Base-by-base conservation (phyloP, 176 grass and related monocot species). In the Secale cereale region DNA sequence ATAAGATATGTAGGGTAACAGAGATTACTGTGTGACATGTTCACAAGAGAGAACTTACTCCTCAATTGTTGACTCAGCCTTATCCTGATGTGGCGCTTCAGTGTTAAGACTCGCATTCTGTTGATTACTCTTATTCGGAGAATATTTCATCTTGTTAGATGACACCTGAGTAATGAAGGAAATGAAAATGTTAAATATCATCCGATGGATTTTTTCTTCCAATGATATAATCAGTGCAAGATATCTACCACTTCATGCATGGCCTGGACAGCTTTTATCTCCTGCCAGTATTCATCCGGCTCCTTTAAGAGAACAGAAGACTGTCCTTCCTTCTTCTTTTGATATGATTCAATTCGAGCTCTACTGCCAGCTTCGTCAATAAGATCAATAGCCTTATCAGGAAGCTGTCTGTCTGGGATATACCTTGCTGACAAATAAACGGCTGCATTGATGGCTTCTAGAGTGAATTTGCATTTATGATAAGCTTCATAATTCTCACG, bases 301-400 rank as follows among this genome's bases (percentile, higher is more conserved):
- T 90, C 89, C 74, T 95, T 94, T n/a, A 87, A 92, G 48, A 99
- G 93, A 50, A 99, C 81, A 37, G 91, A 92, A 78, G 88, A 87
- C 27, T 88, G 86, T 10, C 85, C 91, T 83, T 96, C 81, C 78
- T 86, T 95, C 88, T 87, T 96, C 89, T 80, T 92, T 33, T 94
- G 92, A 79, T 89, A 99, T 75, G 84, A 89, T 63, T 94, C 93
- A 82, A 99, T 99, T 30, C 94, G 91, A 88, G 97, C 90, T 89
- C 91, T 89, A 76, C 97, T 99, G 82, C 97, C 97, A 85, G 97
- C 97, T 89, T 99, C 97, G 12, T 96, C 97, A 83, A 99, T 99
- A 41, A 99, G 89, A 92, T 99, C 97, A 77, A 99, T 99, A 80
- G 97, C 97, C 88, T 99, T 99, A 87, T 99, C 97, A 86, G 97